Conservation (phyloP, 164 flowering plant genomes). For the Vitis rotundifolia region DNA sequence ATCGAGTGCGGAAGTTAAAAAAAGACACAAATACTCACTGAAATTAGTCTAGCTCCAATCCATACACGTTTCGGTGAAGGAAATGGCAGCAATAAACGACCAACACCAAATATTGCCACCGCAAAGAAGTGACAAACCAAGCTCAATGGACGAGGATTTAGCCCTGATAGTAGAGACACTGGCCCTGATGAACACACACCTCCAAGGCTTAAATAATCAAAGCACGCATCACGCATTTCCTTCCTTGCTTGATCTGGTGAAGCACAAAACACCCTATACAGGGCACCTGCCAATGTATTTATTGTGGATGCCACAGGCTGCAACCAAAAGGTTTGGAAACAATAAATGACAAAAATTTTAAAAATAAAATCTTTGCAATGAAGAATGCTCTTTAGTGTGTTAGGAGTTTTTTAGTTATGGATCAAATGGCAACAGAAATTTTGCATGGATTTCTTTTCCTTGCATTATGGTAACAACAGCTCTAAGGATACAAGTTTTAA, state of each 20-base stretch:
- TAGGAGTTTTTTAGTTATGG: background rate
- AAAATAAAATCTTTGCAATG: background rate
- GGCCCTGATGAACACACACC: slow-evolving; percentile 76
- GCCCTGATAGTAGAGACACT: slow-evolving; percentile 79
- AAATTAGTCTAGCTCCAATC: slow-evolving; percentile 84
- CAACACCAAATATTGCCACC: slow-evolving; percentile 90
- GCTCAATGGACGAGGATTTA: slow-evolving; percentile 87
- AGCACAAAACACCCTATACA: slow-evolving; percentile 76
- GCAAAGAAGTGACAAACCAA: slow-evolving; percentile 92
- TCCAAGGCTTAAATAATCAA: slow-evolving; percentile 80
- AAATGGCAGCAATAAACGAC: slow-evolving; percentile 77
- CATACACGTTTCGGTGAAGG: slow-evolving; percentile 82
- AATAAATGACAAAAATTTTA: background rate
- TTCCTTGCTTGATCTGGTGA: slow-evolving; percentile 88
- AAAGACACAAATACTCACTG: slow-evolving; percentile 34
- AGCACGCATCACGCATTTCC: slow-evolving; percentile 96
- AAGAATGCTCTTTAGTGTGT: background rate
- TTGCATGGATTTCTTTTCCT: background rate
- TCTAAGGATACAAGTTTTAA: background rate
- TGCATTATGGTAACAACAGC: background rate
- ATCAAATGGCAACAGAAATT: background rate
- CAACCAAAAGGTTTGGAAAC: slow-evolving; percentile 9
- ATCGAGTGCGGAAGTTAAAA: too few species aligned
- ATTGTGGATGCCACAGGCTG: slow-evolving; percentile 89
- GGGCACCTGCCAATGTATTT: slow-evolving; percentile 78